These are phyloP conservation scores for Pythium dissimile DNA, from an alignment of 352 stramenopile genomes.

Conservation along the genomic window DNA sequence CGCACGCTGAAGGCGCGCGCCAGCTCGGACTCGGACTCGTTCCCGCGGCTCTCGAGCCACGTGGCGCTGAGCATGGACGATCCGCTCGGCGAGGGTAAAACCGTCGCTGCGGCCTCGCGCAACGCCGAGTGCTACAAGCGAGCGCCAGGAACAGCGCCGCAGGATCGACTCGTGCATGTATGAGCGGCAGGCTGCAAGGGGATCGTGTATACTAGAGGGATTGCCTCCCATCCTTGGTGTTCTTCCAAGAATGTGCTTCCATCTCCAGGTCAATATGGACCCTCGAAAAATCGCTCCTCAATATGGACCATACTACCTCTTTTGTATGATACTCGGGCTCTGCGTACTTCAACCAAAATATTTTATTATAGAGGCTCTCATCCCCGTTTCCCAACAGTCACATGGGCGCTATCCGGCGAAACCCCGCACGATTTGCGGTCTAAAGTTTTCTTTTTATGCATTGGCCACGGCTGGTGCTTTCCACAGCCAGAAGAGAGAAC, in stretches of 20 bases:
- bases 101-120: not conserved
- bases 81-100: not conserved
- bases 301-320: constrained; percentile 1
- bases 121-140: constrained; percentile 49
- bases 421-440: too few species aligned
- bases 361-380: not conserved
- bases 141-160: constrained; percentile 40
- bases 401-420: too few species aligned
- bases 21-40: constrained; percentile 5
- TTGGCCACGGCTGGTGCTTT: too few species aligned
- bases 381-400: not conserved
- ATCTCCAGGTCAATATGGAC: not conserved
- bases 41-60: too few species aligned
- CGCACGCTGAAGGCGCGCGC: constrained; percentile 21
- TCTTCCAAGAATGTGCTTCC: not conserved
- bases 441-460: too few species aligned
- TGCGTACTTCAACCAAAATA: not conserved
- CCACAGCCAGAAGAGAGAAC: too few species aligned
- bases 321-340: not conserved
- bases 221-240: not conserved
- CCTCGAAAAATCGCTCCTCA: not conserved
- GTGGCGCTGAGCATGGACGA: not conserved
- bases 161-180: constrained; percentile 29
- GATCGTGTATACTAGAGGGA: too few species aligned
- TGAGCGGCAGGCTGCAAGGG: constrained; percentile 1